These are phyloP conservation scores for Hemileccinum impolitum DNA, from an alignment of 768 basidiomycete species.

Conservation along the genomic window DNA sequence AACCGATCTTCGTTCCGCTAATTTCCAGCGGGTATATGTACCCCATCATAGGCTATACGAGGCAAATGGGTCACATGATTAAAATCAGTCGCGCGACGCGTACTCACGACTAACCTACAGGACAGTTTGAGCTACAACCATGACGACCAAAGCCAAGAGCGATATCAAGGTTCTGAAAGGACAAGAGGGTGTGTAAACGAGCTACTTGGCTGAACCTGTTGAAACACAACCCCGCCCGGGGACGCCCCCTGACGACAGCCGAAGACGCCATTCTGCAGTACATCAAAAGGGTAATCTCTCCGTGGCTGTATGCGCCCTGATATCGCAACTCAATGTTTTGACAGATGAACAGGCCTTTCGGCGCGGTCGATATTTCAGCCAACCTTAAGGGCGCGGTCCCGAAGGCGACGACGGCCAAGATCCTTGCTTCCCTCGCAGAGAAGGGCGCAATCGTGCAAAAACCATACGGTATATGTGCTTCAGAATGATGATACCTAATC, in stretches of 20 bases:
- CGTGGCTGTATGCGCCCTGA: constrained; percentile 7
- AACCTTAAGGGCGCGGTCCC: constrained; percentile 89
- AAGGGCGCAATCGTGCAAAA: constrained; percentile 82
- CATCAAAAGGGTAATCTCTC: constrained; percentile 56
- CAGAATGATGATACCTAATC: background rate
- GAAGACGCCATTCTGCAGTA: constrained; percentile 78
- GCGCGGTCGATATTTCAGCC: constrained; percentile 87
- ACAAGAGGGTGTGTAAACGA: constrained; percentile 51
- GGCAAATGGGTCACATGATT: no score
- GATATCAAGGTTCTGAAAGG: constrained; percentile 69
- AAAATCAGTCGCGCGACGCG: background rate
- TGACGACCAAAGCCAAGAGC: constrained; percentile 49
- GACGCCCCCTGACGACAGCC: constrained; percentile 40
- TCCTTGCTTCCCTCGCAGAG: constrained; percentile 77
- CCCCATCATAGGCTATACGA: no score
- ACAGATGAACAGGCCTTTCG: constrained; percentile 92
- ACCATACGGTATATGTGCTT: constrained; percentile 59
- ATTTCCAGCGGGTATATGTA: no score
- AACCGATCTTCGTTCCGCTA: no score
- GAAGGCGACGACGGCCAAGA: constrained; percentile 82
- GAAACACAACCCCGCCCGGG: no score
- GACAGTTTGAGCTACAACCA: constrained; percentile 9
- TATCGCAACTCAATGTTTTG: background rate
- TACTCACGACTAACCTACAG: background rate
- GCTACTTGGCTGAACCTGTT: no score